Conservation (phyloP, 2,329 filamentous ascomycete species). For the Penicillium sp. region DNA sequence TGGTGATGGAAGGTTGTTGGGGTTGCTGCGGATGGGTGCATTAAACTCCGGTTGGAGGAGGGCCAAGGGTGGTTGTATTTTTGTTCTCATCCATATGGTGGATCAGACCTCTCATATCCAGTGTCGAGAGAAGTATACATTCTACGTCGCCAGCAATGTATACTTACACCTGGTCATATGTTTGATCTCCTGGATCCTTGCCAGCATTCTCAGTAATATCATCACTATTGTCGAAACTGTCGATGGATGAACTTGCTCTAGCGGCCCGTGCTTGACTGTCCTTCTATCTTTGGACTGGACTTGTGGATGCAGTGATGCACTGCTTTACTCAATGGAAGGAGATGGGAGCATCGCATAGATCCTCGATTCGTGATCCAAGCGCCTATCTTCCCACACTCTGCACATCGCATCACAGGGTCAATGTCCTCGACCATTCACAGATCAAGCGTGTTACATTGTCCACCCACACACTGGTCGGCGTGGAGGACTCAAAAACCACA, state of each 20-base stretch:
- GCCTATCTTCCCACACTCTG: neutral
- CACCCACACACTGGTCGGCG: neutral
- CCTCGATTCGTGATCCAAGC: neutral
- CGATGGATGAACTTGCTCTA: neutral
- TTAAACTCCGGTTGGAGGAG: neutral
- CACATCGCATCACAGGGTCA: slow-evolving; percentile 1
- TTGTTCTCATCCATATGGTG: neutral
- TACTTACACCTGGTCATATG: no score
- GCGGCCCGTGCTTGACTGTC: neutral
- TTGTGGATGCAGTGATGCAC: neutral
- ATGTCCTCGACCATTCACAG: neutral
- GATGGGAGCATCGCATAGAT: neutral
- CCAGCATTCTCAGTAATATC: neutral
- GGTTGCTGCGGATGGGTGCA: slow-evolving; percentile 11
- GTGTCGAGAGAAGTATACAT: neutral
- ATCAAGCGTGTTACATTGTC: neutral
- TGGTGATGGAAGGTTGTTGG: slow-evolving; percentile 4
- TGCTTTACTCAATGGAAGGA: neutral
- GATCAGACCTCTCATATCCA: no score
- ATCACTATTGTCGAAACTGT: neutral
- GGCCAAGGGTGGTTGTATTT: neutral
- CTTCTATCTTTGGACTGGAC: neutral
- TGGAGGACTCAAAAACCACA: neutral
- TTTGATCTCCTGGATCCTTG: neutral
- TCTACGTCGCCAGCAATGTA: neutral